A percentile compares a stretch with the other conserved stretches of the same genome.
These are phyloP conservation scores for Yamadazyma tumulicola DNA, from an alignment of 805 yeast species.

Conservation along the genomic window DNA sequence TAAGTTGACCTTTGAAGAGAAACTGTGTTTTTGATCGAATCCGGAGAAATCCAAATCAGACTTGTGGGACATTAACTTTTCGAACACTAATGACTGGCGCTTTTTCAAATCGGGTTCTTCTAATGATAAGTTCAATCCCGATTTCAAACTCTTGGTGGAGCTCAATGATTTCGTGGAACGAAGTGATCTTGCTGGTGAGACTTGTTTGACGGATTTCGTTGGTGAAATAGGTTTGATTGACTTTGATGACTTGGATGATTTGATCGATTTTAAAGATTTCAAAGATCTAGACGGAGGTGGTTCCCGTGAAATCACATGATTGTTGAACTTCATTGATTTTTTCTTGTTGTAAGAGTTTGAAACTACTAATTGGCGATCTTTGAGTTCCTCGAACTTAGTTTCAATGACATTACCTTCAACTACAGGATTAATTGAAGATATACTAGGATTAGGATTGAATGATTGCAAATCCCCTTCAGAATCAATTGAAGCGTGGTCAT, in stretches of 20 bases:
- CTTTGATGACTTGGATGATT: not conserved
- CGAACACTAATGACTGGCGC: slow-evolving; percentile 26
- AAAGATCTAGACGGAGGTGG: slow-evolving; percentile 5
- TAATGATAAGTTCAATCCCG: slow-evolving; percentile 7
- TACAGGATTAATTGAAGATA: slow-evolving; percentile 19
- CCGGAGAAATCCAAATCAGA: slow-evolving; percentile 7
- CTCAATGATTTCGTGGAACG: not conserved
- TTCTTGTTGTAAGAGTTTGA: slow-evolving; percentile 38
- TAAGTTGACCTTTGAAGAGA: too few species aligned
- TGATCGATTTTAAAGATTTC: slow-evolving; percentile 1
- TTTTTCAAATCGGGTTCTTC: slow-evolving; percentile 4
- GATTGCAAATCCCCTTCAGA: not conserved
- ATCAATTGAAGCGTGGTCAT: slow-evolving; percentile 44
- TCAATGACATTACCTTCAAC: slow-evolving; percentile 12
- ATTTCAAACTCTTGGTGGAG: slow-evolving; percentile 1
- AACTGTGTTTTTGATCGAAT: too few species aligned
- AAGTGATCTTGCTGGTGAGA: not conserved
- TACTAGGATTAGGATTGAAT: not conserved
- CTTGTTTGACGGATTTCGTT: not conserved
- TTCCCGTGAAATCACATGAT: slow-evolving; percentile 20
- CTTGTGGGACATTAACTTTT: slow-evolving; percentile 18
- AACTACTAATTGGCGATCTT: slow-evolving; percentile 27
- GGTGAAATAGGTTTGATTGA: not conserved
- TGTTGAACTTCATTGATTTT: slow-evolving; percentile 21
- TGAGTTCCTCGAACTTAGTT: not conserved